Base-by-base conservation (phyloP, 768 basidiomycete genomes). In the Trichaptum fuscoviolaceum region DNA sequence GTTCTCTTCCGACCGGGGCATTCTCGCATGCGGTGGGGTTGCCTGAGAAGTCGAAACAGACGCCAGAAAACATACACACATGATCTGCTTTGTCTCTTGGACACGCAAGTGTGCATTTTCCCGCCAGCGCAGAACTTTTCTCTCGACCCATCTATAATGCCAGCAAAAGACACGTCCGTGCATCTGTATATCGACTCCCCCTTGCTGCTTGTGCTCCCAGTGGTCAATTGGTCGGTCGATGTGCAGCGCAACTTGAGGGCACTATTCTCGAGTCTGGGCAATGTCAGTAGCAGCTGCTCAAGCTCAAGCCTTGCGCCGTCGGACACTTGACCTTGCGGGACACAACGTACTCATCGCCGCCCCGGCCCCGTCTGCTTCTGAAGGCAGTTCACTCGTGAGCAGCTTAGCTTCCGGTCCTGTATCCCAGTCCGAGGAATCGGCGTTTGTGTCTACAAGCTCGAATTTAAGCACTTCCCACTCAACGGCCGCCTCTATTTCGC, bases 11-110 rank as follows among this genome's bases (percentile, higher is more conserved):
- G 5, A 52, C 42, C 42, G 42, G 42, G 42, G 20, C 42, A 52
- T 52, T 52, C 42, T 52, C 42, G 42, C 42, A 52, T 4, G 42
- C 42, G 42, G 42, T 52, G 42, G 42, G 42, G 42, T 20, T 4
- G 5, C 42, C 42, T 52, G 42, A 52, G 42, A 52, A 52, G 42
- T 12, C 10, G 15, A 52, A 52, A 52, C 42, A 52, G 42, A 52
- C 42, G 42, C 42, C 42, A 52, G 42, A 52, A 52, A 52, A 52
- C 42, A 52, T 52, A 52, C 42, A 52, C 42, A 52, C 42, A 52
- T 52, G 42, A 52, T 52, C 42, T 52, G 15, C 42, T 20, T 52
- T 20, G 42, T 52, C 42, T 52, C 10, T 52, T 12, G 5, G 42
- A 52, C 42, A 52, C 42, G 42, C 42, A 12, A 52, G 10, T 12